Conservation (phyloP, 495 filamentous ascomycete species). For the Jackrogersella minutella region DNA sequence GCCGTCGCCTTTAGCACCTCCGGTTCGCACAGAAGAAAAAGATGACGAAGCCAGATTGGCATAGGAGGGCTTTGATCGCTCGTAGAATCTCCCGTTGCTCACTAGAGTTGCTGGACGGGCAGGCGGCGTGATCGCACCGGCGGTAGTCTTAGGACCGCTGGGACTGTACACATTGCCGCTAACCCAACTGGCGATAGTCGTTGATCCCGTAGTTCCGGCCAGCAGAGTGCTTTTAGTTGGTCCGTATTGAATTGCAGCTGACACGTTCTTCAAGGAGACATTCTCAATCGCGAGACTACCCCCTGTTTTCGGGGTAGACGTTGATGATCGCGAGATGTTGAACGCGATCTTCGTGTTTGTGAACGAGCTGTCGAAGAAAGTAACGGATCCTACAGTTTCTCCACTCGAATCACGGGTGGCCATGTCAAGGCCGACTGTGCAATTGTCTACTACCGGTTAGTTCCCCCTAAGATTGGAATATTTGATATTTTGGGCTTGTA, state of each 20-base stretch:
- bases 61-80: slow-evolving; percentile 79
- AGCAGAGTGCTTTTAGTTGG: slow-evolving; percentile 59
- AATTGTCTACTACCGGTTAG: slow-evolving; percentile 54
- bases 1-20: slow-evolving; percentile 79
- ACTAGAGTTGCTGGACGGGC: slow-evolving; percentile 49
- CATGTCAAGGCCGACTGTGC: slow-evolving; percentile 72
- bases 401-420: slow-evolving; percentile 38
- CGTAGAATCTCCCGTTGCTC: slow-evolving; percentile 56
- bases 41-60: slow-evolving; percentile 57
- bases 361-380: slow-evolving; percentile 80
- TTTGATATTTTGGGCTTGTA: neutral
- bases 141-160: slow-evolving; percentile 49
- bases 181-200: slow-evolving; percentile 59
- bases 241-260: slow-evolving; percentile 62
- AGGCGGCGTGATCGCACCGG: slow-evolving; percentile 48
- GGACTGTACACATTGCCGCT: slow-evolving; percentile 52
- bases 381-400: slow-evolving; percentile 74
- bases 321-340: slow-evolving; percentile 57
- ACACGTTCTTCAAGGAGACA: slow-evolving; percentile 64
- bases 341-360: slow-evolving; percentile 67
- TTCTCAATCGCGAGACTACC: slow-evolving; percentile 71
- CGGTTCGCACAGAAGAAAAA: slow-evolving; percentile 74
- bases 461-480: neutral
- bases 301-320: slow-evolving; percentile 55
- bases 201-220: slow-evolving; percentile 60